A percentile compares a stretch with the other conserved stretches of the same genome.
phyloP scores from a whole-genome alignment of 768 basidiomycete species.

The Leccinum aurantiacum region DNA sequence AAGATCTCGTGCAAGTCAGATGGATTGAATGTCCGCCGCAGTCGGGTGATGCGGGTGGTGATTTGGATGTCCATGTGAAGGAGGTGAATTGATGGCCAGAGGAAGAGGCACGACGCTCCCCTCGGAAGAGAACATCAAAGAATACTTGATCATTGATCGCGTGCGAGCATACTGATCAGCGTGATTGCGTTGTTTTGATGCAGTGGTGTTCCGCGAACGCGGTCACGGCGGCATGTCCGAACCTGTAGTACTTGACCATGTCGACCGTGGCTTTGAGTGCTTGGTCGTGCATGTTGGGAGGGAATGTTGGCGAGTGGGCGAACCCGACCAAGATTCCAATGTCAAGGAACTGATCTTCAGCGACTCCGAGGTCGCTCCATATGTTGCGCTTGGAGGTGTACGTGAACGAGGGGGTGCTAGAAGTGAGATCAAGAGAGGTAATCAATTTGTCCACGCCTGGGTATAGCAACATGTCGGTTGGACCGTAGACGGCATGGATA shows the following conservation, averaged over 20 bases:
- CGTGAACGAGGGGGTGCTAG: conserved; percentile 69
- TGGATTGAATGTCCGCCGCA: conserved; percentile 86
- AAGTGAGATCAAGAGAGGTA: conserved; percentile 77
- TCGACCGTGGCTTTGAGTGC: conserved; percentile 56
- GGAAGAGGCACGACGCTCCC: conserved; percentile 78
- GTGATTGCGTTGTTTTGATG: conserved; percentile 76
- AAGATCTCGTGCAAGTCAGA: conserved; percentile 92
- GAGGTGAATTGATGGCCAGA: conserved; percentile 55
- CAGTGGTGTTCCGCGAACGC: conserved; percentile 78
- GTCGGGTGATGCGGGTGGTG: conserved; percentile 70
- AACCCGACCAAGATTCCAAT: conserved; percentile 90
- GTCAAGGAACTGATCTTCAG: conserved; percentile 96
- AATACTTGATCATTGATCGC: conserved; percentile 89
- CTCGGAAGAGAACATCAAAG: conserved; percentile 86
- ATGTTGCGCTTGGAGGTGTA: conserved; percentile 80
- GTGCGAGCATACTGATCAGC: conserved; percentile 85
- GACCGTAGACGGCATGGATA: conserved; percentile 90
- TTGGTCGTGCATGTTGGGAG: conserved; percentile 77
- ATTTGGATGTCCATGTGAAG: conserved; percentile 49
- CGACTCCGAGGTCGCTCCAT: conserved; percentile 55
- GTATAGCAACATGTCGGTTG: conserved; percentile 90
- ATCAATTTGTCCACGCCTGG: conserved; percentile 77
- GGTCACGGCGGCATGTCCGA: conserved; percentile 76
- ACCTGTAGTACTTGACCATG: conserved; percentile 17
- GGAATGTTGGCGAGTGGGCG: conserved; percentile 77